Percentiles rank a stretch among this genome's conserved stretches.
Evolutionary conservation across 208 protist species (phyloP).

Genomic region (Leptomonas pyrrhocoris): DNA sequence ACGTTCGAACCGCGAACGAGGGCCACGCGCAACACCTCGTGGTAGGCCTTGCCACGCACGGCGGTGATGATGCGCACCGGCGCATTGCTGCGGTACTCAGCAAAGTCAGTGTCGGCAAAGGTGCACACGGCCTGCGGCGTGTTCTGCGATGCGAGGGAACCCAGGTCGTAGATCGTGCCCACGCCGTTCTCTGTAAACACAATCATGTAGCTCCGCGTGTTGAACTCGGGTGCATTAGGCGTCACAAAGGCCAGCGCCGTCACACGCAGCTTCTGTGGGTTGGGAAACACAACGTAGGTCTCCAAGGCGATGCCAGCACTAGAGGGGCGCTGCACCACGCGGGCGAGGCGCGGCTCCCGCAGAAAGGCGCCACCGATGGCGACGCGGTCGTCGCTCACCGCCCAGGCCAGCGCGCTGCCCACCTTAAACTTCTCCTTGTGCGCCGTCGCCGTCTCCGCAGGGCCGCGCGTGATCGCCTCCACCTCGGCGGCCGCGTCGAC

Average conservation of each 20-base stretch:
- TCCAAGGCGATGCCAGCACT: constrained; percentile 20
- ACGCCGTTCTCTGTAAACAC: constrained; percentile 65
- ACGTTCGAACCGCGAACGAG: constrained; percentile 48
- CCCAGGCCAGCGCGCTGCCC: constrained; percentile 72
- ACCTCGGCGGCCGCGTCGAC: constrained; percentile 62
- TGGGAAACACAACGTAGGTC: constrained; percentile 36
- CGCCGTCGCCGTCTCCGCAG: constrained; percentile 25
- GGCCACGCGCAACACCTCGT: constrained; percentile 62
- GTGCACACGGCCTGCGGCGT: constrained; percentile 41
- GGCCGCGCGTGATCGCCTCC: constrained; percentile 53
- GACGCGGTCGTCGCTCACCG: constrained; percentile 39
- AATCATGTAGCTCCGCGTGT: constrained; percentile 69
- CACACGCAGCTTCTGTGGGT: constrained; percentile 54
- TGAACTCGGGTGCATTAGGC: constrained; percentile 56
- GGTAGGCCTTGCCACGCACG: constrained; percentile 60
- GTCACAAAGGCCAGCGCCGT: constrained; percentile 54
- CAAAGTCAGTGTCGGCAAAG: constrained; percentile 64
- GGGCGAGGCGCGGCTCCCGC: constrained; percentile 62
- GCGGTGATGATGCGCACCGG: constrained; percentile 53
- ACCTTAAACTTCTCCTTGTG: constrained; percentile 79
- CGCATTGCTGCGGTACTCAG: constrained; percentile 41
- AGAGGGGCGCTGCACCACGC: constrained; percentile 34
- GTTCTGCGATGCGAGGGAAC: constrained; percentile 33
- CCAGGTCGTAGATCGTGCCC: constrained; percentile 58
- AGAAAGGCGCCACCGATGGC: constrained; percentile 81